Percentiles rank a stretch among this genome's conserved stretches.
Evolutionary conservation across 805 yeast genomes (phyloP).

Genomic region (Ogataea nakhonphanomensis): DNA sequence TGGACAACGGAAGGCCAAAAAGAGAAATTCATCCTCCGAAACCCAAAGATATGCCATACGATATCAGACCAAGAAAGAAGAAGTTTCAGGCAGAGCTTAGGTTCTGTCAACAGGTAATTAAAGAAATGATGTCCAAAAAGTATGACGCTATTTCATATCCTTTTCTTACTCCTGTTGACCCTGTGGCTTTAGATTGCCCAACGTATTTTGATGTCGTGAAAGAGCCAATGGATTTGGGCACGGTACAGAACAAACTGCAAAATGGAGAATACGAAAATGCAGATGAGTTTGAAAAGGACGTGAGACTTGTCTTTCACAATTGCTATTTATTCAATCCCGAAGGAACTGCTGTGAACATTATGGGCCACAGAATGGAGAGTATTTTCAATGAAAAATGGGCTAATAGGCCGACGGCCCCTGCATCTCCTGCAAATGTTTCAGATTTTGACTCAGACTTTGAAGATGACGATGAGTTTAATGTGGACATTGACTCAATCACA

Average conservation of each 20-base stretch:
- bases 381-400: constrained; percentile 86
- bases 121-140: constrained; percentile 80
- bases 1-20: constrained; percentile 77
- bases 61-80: constrained; percentile 86
- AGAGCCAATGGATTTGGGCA: constrained; percentile 92
- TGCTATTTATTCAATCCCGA: constrained; percentile 94
- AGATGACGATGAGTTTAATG: constrained; percentile 48
- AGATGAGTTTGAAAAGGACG: constrained; percentile 81
- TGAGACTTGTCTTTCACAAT: constrained; percentile 78
- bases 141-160: constrained; percentile 85
- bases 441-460: constrained; percentile 43
- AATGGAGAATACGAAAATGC: constrained; percentile 88
- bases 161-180: constrained; percentile 90
- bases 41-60: constrained; percentile 90
- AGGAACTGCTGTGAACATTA: constrained; percentile 91
- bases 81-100: constrained; percentile 86
- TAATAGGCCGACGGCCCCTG: constrained; percentile 70
- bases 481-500: constrained; percentile 61
- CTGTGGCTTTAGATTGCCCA: constrained; percentile 90
- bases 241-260: constrained; percentile 72
- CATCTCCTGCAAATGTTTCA: constrained; percentile 49
- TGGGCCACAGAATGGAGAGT: constrained; percentile 91
- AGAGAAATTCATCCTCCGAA: constrained; percentile 96
- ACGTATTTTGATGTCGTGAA: constrained; percentile 82
- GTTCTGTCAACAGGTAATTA: constrained; percentile 76